A percentile compares a stretch with the other conserved stretches of the same genome.
phyloP scores from a whole-genome alignment of 2,329 filamentous ascomycete genomes.

The Penicillium hordei region DNA sequence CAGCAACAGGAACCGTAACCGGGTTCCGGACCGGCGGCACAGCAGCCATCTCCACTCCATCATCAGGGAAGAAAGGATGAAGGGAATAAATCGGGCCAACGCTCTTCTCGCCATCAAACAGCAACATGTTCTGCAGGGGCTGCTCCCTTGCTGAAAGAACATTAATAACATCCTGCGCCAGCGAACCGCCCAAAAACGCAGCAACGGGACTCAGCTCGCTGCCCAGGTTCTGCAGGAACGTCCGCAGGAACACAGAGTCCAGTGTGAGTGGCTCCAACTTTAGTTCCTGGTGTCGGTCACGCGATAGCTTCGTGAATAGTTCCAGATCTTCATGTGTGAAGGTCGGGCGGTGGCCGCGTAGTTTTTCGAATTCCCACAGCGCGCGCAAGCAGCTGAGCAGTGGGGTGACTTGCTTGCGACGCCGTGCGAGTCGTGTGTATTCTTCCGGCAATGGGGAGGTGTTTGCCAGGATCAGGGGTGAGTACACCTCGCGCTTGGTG shows the following conservation, averaged over 20 bases:
- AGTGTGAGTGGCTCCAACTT: constrained; percentile 68
- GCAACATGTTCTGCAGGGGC: constrained; percentile 89
- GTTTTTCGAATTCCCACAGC: constrained; percentile 79
- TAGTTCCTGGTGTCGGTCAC: constrained; percentile 73
- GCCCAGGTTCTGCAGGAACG: constrained; percentile 82
- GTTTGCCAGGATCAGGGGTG: constrained; percentile 82
- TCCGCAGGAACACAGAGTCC: constrained; percentile 70
- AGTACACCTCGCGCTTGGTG: constrained; percentile 88
- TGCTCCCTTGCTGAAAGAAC: constrained; percentile 88
- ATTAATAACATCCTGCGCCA: constrained; percentile 97
- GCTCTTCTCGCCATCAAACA: constrained; percentile 84
- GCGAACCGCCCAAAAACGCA: constrained; percentile 82
- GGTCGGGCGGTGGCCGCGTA: constrained; percentile 56
- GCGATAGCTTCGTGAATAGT: constrained; percentile 74
- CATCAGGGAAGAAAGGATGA: constrained; percentile 61
- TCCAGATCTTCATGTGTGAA: constrained; percentile 65
- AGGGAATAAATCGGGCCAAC: constrained; percentile 78
- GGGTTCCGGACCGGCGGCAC: constrained; percentile 30
- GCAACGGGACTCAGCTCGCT: constrained; percentile 83
- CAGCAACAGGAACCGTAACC: constrained; percentile 20
- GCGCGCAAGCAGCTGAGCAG: constrained; percentile 83
- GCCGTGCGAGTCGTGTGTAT: constrained; percentile 64
- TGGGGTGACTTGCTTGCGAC: constrained; percentile 73
- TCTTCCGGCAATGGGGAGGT: constrained; percentile 73
- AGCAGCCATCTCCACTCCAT: constrained; percentile 28